Base-by-base conservation (phyloP, 139 green algal species). In the Chlorella sp. region DNA sequence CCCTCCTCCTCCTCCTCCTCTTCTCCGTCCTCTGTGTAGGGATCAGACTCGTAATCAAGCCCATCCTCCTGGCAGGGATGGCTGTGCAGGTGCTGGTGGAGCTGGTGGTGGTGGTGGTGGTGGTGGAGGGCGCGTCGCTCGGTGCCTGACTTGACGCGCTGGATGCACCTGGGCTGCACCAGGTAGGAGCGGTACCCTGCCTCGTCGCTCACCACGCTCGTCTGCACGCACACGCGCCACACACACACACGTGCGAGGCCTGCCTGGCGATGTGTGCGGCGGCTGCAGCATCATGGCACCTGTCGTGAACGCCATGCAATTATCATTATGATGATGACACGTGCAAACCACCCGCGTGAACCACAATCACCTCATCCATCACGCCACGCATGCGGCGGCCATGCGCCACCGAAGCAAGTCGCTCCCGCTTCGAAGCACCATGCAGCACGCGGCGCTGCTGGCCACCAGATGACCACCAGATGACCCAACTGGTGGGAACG, bases 141-240 rank as follows among this genome's bases (percentile, higher is more conserved):
- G 10, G 10, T 35, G 62, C 62, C 27, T 29, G 26, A 35, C 5
- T 29, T 26, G 27, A 67, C 29, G 27, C 62, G 62, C 30, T n/a
- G 34, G 62, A 67, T 67, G 26, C 23, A 20, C 26, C 31, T 3
- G n/a, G 65, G 65, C 65, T 51, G 33, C 65, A 71, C 65, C 23
- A 30, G 29, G 24, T 71, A 71, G 22, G 65, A 71, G 23, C 65
- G 65, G 65, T 71, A 71, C 23, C 65, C 65, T 22, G 65, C 65
- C 3, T 71, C 65, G 33, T 71, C 65, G 30, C 65, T 71, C 34
- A 71, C 65, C 10, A 29, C 32, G 26, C 65, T 71, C 14, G 65
- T 23, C 65, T 71, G 63, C 27, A 68, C 2, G 31, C 63, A 51
- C 14, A 24, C 20, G 63, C 27, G 3, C 27, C n/a, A 32, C 3